Percentiles rank a stretch among this genome's conserved stretches.
Conservation (phyloP, 495 filamentous ascomycete species). For the Chaetomium tenue region DNA sequence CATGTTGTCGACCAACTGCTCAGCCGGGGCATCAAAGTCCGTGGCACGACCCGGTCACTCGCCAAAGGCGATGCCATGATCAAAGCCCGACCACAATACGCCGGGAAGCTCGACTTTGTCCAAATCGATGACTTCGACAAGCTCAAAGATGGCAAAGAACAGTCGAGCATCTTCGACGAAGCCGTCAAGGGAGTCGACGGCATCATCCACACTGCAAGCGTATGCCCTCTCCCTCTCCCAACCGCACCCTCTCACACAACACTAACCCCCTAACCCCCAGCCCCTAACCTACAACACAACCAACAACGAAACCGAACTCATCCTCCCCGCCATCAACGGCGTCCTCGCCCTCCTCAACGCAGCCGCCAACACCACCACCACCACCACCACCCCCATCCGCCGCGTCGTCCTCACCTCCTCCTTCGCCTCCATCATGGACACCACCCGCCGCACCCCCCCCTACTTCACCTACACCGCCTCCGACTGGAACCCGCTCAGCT, state of each 20-base stretch:
- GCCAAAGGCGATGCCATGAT: constrained; percentile 40
- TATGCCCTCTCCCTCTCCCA: constrained; percentile 21
- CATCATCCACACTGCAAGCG: constrained; percentile 45
- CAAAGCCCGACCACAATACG: constrained; percentile 32
- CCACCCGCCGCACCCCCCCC: constrained; percentile 44
- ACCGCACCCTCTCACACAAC: constrained; percentile 29
- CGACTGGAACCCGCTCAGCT: constrained; percentile 67
- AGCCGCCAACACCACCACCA: constrained; percentile 32
- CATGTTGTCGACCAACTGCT: constrained; percentile 52
- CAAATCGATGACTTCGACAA: constrained; percentile 41
- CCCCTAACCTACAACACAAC: constrained; percentile 39
- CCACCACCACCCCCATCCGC: constrained; percentile 43
- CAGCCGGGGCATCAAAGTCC: constrained; percentile 46
- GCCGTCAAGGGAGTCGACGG: constrained; percentile 41
- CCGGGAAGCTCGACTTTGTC: constrained; percentile 38
- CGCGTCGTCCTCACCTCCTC: constrained; percentile 55
- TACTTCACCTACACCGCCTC: constrained; percentile 60
- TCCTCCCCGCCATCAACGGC: constrained; percentile 66
- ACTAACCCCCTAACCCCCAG: constrained; percentile 22
- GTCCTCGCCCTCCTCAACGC: constrained; percentile 65
- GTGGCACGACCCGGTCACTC: constrained; percentile 46
- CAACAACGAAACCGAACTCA: constrained; percentile 47
- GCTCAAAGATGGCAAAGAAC: background rate
- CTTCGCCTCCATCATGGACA: constrained; percentile 46
- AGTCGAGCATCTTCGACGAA: constrained; percentile 31